Base-by-base conservation (phyloP, 2,329 filamentous ascomycete genomes). In the Aspergillus fumigatiaffinis region DNA sequence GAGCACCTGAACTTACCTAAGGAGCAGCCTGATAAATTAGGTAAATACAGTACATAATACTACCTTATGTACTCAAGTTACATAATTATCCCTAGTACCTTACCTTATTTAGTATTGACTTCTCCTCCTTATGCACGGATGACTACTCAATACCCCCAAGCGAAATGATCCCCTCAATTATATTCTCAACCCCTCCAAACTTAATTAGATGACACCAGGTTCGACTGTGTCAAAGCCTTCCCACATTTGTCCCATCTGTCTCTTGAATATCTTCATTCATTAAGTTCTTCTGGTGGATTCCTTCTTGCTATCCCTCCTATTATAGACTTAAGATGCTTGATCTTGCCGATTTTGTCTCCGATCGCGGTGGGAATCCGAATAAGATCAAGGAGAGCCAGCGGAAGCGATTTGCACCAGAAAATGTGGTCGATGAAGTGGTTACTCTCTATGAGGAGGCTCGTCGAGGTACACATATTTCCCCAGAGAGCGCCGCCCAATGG, bases 341-440 rank as follows among this genome's bases (percentile, higher is more conserved):
- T 79, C 82, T 91, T 55, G 82, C 84, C 66, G 89, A 92, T 72
- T 91, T 93, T 73, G 88, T 93, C 70, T 77, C 84, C 72, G 91
- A 97, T 76, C 89, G 92, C 68, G 94, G 93, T 65, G 94, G 94
- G 67, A 86, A 97, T 78, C 91, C 92, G 17, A 89, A 96, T 72
- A 88, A 87, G 79, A 94, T 99, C 76, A 89, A 90, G 75, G 91
- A 97, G 76, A 94, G 89, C 63, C 94, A 99, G 78, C 85, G 89
- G 66, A 87, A 87, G 71, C 87, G 94, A 67, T 84, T 86, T 79
- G 92, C 91, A 51, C 83, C 87, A 14, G 90, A 92, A 69, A 89
- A 91, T 71, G 81, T 88, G 50, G 93, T 99, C 26, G 93, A 99
- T 79, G 89, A 96, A 78, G 86, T 97, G 59, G 94, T 97, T 72